Percentiles rank a stretch among this genome's conserved stretches.
Conservation (phyloP, 495 filamentous ascomycete species). For the Penicillium maclennaniae region DNA sequence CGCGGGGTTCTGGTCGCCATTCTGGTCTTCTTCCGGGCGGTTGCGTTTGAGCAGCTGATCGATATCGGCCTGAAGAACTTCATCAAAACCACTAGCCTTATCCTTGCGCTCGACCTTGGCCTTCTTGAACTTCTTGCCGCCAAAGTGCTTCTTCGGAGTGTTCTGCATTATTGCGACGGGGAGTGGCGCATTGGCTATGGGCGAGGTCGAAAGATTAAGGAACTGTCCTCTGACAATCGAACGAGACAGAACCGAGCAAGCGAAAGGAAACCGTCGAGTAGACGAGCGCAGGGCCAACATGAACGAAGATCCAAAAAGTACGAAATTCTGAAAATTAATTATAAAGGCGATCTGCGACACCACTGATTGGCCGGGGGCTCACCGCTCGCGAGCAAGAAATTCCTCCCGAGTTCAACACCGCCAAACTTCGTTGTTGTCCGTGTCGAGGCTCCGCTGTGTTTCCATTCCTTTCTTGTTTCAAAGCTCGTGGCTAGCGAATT, state of each 20-base stretch:
- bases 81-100: slow-evolving; percentile 51
- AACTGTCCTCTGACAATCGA: slow-evolving; percentile 2
- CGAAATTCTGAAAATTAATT: slow-evolving; percentile 30
- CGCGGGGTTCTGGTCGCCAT: slow-evolving; percentile 16
- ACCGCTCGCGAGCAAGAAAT: slow-evolving; percentile 34
- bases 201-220: slow-evolving; percentile 3
- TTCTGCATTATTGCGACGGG: slow-evolving; percentile 30
- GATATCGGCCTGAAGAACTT: slow-evolving; percentile 72
- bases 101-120: slow-evolving; percentile 39
- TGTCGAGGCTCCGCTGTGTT: neutral
- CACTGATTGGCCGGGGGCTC: slow-evolving; percentile 22
- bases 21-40: slow-evolving; percentile 29
- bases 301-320: slow-evolving; percentile 6
- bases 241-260: neutral
- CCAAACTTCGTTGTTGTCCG: slow-evolving; percentile 14
- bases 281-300: slow-evolving; percentile 23
- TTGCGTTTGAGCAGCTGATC: slow-evolving; percentile 56
- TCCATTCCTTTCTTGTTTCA: slow-evolving; percentile 10
- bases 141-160: slow-evolving; percentile 24
- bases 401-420: slow-evolving; percentile 21
- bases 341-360: slow-evolving; percentile 22
- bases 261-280: slow-evolving; percentile 11
- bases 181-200: slow-evolving; percentile 16
- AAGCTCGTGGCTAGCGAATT: slow-evolving; percentile 23
- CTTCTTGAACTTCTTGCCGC: slow-evolving; percentile 53